Conservation (phyloP, 192 early-diverging fungal genomes). For the Dissophora globulifera region DNA sequence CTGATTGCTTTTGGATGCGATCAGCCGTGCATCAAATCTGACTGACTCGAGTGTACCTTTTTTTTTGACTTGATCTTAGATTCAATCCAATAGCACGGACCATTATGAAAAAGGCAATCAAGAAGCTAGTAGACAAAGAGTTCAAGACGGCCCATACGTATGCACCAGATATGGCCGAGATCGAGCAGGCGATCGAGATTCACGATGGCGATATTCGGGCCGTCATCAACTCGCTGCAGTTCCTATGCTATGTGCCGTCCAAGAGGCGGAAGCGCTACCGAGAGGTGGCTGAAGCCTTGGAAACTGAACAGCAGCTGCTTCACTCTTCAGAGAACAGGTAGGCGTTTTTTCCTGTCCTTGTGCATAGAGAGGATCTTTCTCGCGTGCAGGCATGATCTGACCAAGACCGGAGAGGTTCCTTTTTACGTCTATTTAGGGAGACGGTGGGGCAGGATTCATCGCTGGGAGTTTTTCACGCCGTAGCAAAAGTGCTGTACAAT, state of each 20-base stretch:
- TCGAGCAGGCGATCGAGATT: conserved; percentile 57
- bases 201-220: conserved; percentile 69
- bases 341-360: too few species aligned
- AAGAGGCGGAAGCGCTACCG: conserved; percentile 15
- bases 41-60: too few species aligned
- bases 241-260: conserved; percentile 28
- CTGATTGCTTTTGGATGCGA: too few species aligned
- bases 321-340: conserved; percentile 23
- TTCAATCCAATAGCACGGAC: conserved; percentile 75
- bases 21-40: too few species aligned
- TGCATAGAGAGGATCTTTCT: too few species aligned
- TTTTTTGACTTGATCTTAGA: too few species aligned
- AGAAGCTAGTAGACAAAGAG: conserved; percentile 51
- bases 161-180: conserved; percentile 20
- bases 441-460: conserved; percentile 45
- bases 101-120: conserved; percentile 67
- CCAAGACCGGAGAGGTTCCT: too few species aligned
- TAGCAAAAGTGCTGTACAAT: conserved; percentile 71
- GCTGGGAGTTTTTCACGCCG: conserved; percentile 69
- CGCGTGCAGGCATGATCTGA: too few species aligned
- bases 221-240: conserved; percentile 68
- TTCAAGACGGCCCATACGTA: conserved; percentile 12
- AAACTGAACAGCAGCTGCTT: conserved; percentile 16
- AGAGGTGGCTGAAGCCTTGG: conserved; percentile 6
- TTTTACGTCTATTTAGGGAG: conserved; percentile 1